Percentiles rank a stretch among this genome's conserved stretches.
Conservation (phyloP, 495 filamentous ascomycete genomes). For the Neurospora discreta region DNA sequence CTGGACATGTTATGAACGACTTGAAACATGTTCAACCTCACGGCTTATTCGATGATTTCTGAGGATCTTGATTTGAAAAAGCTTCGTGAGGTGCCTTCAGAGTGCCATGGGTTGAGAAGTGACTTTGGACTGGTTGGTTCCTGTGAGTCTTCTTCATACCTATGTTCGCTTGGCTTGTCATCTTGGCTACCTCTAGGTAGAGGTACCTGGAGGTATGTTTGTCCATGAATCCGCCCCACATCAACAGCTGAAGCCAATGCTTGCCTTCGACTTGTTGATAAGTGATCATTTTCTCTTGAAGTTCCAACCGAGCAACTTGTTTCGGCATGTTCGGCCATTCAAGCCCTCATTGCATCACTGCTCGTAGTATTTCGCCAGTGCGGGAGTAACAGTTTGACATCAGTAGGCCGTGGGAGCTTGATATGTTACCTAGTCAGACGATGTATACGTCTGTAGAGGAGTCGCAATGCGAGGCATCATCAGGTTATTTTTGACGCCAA, state of each 20-base stretch:
- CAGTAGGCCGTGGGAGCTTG: no score
- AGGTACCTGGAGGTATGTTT: no score
- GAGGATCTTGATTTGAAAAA: background rate
- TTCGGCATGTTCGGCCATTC: background rate
- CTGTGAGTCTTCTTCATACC: no score
- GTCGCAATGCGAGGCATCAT: no score
- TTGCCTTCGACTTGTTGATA: background rate
- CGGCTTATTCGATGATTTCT: background rate
- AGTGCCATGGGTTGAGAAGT: background rate
- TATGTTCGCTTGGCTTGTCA: background rate
- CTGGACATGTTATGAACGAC: background rate
- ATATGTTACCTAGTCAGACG: no score
- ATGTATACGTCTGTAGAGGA: no score
- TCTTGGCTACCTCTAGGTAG: background rate
- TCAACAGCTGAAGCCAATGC: background rate
- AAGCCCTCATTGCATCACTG: background rate
- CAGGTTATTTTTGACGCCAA: no score
- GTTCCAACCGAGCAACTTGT: no score
- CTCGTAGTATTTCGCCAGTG: background rate
- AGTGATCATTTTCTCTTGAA: no score
- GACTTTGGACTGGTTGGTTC: background rate
- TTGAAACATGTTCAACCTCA: background rate
- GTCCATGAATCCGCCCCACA: background rate
- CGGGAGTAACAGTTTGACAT: background rate
- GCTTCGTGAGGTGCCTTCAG: background rate